A percentile compares a stretch with the other conserved stretches of the same genome.
Evolutionary conservation across 176 grass and related monocot species (phyloP).

Genomic region (Pontederia paniculata): DNA sequence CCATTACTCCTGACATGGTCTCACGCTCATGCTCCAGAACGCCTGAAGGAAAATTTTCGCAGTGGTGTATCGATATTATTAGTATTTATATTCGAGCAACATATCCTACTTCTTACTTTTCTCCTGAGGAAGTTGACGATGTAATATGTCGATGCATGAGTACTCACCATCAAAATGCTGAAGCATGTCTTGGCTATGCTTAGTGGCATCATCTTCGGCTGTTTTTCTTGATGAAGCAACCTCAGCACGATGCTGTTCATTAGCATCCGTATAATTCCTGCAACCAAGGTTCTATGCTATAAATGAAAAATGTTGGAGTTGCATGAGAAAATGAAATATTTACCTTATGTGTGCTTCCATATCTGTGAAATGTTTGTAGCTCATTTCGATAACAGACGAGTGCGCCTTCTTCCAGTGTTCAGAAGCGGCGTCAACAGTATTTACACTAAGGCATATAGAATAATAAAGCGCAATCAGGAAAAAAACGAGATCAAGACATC

Average conservation of each 20-base stretch:
- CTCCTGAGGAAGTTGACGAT: no score
- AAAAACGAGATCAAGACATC: background rate
- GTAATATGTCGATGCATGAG: background rate
- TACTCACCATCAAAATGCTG: constrained; percentile 54
- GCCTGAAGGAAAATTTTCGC: constrained; percentile 23
- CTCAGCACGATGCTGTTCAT: constrained; percentile 64
- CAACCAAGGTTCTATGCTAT: constrained; percentile 5
- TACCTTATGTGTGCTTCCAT: constrained; percentile 71
- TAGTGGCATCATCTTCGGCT: constrained; percentile 37
- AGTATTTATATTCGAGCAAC: background rate
- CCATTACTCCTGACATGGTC: constrained; percentile 39
- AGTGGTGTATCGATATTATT: constrained; percentile 2
- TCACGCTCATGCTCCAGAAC: constrained; percentile 22
- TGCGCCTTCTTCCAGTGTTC: constrained; percentile 74
- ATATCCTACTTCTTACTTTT: no score
- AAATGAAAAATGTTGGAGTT: background rate
- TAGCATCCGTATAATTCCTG: constrained; percentile 48
- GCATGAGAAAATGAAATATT: background rate
- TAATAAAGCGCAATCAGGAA: background rate
- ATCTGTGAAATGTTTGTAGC: constrained; percentile 61
- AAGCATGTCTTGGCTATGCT: constrained; percentile 42
- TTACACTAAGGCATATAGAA: constrained; percentile 26
- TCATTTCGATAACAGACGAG: constrained; percentile 48
- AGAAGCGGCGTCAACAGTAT: constrained; percentile 51
- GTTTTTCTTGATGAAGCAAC: constrained; percentile 38